These are phyloP conservation scores for Diaporthe vexans DNA, from an alignment of 2,329 filamentous ascomycete species.

Conservation along the genomic window DNA sequence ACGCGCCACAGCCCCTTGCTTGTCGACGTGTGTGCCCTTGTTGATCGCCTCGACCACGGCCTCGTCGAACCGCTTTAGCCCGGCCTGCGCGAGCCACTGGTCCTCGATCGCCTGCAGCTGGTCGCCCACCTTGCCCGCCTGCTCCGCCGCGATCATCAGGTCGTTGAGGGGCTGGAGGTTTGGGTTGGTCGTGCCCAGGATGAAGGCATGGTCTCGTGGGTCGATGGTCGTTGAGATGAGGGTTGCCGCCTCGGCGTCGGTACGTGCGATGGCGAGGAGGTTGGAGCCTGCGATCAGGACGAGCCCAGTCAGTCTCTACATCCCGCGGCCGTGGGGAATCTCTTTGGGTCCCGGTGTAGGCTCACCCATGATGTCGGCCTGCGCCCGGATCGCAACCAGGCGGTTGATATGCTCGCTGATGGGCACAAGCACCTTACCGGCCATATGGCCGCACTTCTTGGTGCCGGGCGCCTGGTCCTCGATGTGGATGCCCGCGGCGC, in stretches of 20 bases:
- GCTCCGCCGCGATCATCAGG: slow-evolving; percentile 89
- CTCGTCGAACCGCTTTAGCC: slow-evolving; percentile 90
- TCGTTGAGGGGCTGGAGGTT: slow-evolving; percentile 87
- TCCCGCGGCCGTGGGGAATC: no score
- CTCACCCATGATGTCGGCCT: slow-evolving; percentile 97
- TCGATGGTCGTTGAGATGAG: slow-evolving; percentile 98
- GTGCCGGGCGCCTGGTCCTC: slow-evolving; percentile 98
- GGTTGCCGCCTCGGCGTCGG: slow-evolving; percentile 97
- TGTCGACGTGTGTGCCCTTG: slow-evolving; percentile 75
- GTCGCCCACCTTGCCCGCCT: slow-evolving; percentile 82
- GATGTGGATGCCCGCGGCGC: slow-evolving; percentile 97
- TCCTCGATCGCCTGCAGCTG: slow-evolving; percentile 94
- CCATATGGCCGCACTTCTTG: slow-evolving; percentile 99
- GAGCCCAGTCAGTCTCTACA: slow-evolving; percentile 2
- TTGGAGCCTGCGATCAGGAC: slow-evolving; percentile 72
- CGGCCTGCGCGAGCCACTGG: slow-evolving; percentile 83
- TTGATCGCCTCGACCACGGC: slow-evolving; percentile 88
- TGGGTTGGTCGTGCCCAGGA: slow-evolving; percentile 90
- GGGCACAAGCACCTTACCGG: slow-evolving; percentile 96
- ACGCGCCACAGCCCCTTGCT: slow-evolving; percentile 74
- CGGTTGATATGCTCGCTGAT: slow-evolving; percentile 99
- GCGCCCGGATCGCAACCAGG: slow-evolving; percentile 94
- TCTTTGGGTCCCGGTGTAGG: neutral
- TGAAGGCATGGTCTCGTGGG: slow-evolving; percentile 93
- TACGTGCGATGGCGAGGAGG: slow-evolving; percentile 91